Evolutionary conservation across 345 rosid species (phyloP), one percentile per base, ranked within the genome.

Genomic region (Citrus unshiu): DNA sequence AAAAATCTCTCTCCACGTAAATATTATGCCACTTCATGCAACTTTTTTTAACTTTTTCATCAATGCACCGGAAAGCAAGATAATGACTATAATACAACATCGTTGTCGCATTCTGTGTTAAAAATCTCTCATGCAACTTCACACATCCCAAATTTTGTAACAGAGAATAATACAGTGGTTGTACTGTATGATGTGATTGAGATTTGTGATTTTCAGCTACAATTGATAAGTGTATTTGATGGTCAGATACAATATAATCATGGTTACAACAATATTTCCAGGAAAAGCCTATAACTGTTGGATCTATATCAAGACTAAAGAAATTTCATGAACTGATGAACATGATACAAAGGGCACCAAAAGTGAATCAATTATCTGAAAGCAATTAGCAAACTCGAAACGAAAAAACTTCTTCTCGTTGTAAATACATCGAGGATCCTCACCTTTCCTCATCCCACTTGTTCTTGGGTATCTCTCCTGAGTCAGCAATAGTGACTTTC

Each of bases 381-480:
- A 68, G 71, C 56, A 80, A 73, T 72, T 77, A 77, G 70, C 68
- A 70, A 43, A 61, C 32, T 66, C 61, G 16, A 57, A 76, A 54
- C 12, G 34, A 30, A 75, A 59, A 76, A 70, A 29, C 49, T 69
- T 69, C 64, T 0, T 69, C 59, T 0, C 9, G 29, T 16, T 22
- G 39, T 69, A 68, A 58, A 46, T 9, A 72, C 43, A 64, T 35
- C 12, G 19, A 70, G 75, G 43, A 21, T 68, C 24, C 67, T 91
- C 92, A 87, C 63, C 86, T 81, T 79, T 92, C 97, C 80, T 90
- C 97, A 51, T 92, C 97, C 98, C 99, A 94, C 86, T 93, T 93
- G 84, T 84, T 86, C 80, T 87, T 91, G 1, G 97, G 93, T 75
- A 93, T 92, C 93, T 91, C 97, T 56, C 98, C 97, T 0, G 90